phyloP scores from a whole-genome alignment of 1,139 yeast species.

The Suhomyces bribrorum region DNA sequence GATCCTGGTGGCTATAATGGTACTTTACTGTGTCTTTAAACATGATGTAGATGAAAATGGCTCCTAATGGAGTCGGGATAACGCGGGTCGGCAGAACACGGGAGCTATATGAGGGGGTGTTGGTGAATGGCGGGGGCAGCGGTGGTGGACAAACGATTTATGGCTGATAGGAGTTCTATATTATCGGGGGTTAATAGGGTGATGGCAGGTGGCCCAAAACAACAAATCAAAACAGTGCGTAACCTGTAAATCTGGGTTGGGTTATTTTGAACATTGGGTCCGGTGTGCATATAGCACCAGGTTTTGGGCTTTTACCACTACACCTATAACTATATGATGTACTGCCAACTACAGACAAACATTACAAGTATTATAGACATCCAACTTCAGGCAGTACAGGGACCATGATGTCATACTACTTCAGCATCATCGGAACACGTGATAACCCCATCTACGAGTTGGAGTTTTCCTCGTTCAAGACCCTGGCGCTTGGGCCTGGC shows the following conservation, averaged over 20 bases:
- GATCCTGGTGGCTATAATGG: slow-evolving; percentile 22
- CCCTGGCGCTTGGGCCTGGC: slow-evolving; percentile 8
- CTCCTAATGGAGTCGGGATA: too few species aligned
- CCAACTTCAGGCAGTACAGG: too few species aligned
- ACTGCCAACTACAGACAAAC: too few species aligned
- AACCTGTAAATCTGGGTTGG: slow-evolving; percentile 7
- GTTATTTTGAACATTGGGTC: background rate
- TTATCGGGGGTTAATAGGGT: background rate
- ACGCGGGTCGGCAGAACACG: too few species aligned
- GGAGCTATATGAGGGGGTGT: background rate
- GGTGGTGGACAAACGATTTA: background rate
- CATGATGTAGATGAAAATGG: too few species aligned
- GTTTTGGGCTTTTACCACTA: too few species aligned
- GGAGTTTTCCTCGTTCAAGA: slow-evolving; percentile 75
- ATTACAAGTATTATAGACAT: too few species aligned
- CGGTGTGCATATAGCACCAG: too few species aligned
- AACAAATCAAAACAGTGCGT: slow-evolving; percentile 9
- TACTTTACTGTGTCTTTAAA: slow-evolving; percentile 6
- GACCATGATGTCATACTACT: slow-evolving; percentile 66
- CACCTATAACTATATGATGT: too few species aligned
- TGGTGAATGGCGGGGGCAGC: background rate
- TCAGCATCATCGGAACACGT: slow-evolving; percentile 83
- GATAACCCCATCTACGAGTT: slow-evolving; percentile 88
- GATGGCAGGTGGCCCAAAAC: slow-evolving; percentile 6
- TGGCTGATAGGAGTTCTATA: background rate